These are phyloP conservation scores for Backusella westeae DNA, from an alignment of 192 early-diverging fungal species.

Conservation along the genomic window DNA sequence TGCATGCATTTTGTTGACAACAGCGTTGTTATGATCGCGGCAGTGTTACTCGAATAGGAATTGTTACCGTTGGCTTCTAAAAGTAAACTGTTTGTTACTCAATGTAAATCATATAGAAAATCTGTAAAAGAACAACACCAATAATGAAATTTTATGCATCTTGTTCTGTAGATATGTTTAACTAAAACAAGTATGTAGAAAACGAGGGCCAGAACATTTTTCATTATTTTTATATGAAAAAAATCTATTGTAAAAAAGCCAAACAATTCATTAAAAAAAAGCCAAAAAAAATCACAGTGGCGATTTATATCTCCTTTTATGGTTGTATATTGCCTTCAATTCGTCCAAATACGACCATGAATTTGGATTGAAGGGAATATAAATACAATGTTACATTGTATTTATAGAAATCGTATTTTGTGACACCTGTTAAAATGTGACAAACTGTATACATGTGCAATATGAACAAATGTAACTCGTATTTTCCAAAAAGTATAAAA, in stretches of 20 bases:
- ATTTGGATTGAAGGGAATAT: neutral
- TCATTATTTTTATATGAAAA: neutral
- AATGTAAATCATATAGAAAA: neutral
- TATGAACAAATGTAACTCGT: neutral
- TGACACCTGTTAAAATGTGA: neutral
- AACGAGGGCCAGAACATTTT: neutral
- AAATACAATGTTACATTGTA: neutral
- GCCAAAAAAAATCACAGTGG: neutral
- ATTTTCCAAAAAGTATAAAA: neutral
- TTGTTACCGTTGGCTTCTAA: neutral
- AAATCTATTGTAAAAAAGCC: neutral
- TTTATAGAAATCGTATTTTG: neutral
- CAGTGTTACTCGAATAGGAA: neutral
- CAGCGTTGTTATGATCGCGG: neutral
- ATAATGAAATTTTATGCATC: neutral
- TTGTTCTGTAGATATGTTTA: neutral
- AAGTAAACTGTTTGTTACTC: neutral
- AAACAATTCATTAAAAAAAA: neutral
- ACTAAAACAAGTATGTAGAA: neutral
- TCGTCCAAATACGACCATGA: neutral
- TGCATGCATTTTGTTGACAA: neutral
- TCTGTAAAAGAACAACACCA: neutral
- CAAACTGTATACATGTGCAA: neutral
- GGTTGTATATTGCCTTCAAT: neutral
- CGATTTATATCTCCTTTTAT: neutral